Base-by-base conservation (phyloP, 2,329 filamentous ascomycete species). In the Stylonectria norvegica region DNA sequence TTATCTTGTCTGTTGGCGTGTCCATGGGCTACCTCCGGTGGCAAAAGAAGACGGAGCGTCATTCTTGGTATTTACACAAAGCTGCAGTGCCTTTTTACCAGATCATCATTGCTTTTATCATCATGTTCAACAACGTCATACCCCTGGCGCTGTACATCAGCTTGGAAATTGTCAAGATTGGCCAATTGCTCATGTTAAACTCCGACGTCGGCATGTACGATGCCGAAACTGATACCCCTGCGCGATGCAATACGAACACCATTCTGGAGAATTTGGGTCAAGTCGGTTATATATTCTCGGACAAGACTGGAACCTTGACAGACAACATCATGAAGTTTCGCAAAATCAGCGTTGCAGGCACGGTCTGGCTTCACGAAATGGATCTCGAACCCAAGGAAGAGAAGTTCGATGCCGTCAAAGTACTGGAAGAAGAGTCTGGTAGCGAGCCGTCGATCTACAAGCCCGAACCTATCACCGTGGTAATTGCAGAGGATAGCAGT, bases 81-180 rank as follows among this genome's bases (percentile, higher is more conserved):
- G 84, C 87, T 1, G 74, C 71, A 4, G 87, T 95, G n/a, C 73
- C 78, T 1, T 86, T 88, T 53, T 79, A 88, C 50, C 82, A 89
- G 22, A 89, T 94, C 44, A 83, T 96, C 49, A 83, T 91, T 19
- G 89, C 87, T 0, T 96, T 89, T 61, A 81, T 95, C 51, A 95
- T 97, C 65, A 91, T 95, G 81, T 95, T 95, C 67, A 97, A 96
- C 64, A 97, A 93, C 27, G 81, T 95, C 66, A 90, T 96, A 43
- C 91, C 91, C 0, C 76, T 97, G 12, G 89, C 89, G 0, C 75
- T 97, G 1, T 97, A 95, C 53, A 87, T 97, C 53, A 93, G 84
- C 59, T 72, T 97, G 62, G 90, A 97, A 50, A 74, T 95, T 43
- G 83, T 93, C 62, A 94, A 94, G 61, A 72, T 94, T 6, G 85